Conservation (phyloP, 495 filamentous ascomycete genomes). For the Penicillium bialowiezense region DNA sequence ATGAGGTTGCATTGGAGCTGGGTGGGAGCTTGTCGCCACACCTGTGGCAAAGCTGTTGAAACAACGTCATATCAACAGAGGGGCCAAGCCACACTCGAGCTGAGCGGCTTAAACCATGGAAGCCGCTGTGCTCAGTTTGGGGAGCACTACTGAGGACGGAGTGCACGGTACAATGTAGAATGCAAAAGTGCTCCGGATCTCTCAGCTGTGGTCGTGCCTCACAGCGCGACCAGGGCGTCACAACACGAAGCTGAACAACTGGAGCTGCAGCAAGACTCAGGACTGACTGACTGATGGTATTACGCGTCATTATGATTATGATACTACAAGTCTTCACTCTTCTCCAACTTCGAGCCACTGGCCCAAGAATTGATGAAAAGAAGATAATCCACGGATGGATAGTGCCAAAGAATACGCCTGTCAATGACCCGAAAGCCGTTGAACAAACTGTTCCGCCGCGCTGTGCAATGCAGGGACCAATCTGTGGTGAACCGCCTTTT, state of each 20-base stretch:
- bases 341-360: constrained; percentile 49
- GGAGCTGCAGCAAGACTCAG: too few species aligned
- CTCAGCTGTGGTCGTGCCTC: too few species aligned
- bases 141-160: not conserved
- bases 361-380: constrained; percentile 54
- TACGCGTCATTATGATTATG: too few species aligned
- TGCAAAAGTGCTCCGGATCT: too few species aligned
- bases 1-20: not conserved
- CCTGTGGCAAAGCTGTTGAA: constrained; percentile 12
- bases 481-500: constrained; percentile 55
- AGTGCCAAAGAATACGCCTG: constrained; percentile 69
- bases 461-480: constrained; percentile 70
- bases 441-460: constrained; percentile 59
- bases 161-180: not conserved
- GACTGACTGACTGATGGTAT: too few species aligned
- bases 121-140: not conserved
- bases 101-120: too few species aligned
- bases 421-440: constrained; percentile 63
- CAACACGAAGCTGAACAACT: too few species aligned
- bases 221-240: too few species aligned
- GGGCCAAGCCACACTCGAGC: too few species aligned
- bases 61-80: constrained; percentile 17
- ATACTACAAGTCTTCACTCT: constrained; percentile 28
- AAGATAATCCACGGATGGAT: constrained; percentile 33
- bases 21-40: constrained; percentile 10